These are phyloP conservation scores for Botrytis aclada DNA, from an alignment of 2,329 filamentous ascomycete species.

Conservation along the genomic window DNA sequence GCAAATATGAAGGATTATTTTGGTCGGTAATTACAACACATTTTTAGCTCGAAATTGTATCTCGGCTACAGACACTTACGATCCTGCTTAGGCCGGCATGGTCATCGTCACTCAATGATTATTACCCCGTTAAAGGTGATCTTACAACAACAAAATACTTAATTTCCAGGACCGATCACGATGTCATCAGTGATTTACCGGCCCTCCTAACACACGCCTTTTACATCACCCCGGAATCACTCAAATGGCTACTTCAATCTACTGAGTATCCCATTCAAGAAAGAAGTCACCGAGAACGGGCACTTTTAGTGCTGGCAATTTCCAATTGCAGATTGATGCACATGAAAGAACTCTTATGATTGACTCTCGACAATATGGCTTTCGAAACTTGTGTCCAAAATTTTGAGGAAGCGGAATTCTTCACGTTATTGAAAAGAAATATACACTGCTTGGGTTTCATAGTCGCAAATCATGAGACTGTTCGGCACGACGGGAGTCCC, in stretches of 20 bases:
- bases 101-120: fast-evolving
- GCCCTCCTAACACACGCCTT: fast-evolving
- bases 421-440: fast-evolving
- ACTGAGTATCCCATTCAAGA: neutral
- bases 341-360: neutral
- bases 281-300: neutral
- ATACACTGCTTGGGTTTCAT: neutral
- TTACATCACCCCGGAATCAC: fast-evolving
- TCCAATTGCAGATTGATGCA: fast-evolving
- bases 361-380: neutral
- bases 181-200: neutral
- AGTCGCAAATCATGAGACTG: fast-evolving
- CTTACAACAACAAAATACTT: neutral
- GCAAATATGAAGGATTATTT: fast-evolving
- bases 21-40: fast-evolving
- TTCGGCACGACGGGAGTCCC: fast-evolving
- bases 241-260: neutral
- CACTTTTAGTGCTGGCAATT: neutral
- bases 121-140: fast-evolving
- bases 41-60: fast-evolving
- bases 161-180: neutral
- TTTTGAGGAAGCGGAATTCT: neutral
- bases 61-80: neutral
- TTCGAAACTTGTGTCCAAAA: neutral
- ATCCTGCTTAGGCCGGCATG: neutral